Conservation (phyloP, 805 yeast species). For the Candida maesae region DNA sequence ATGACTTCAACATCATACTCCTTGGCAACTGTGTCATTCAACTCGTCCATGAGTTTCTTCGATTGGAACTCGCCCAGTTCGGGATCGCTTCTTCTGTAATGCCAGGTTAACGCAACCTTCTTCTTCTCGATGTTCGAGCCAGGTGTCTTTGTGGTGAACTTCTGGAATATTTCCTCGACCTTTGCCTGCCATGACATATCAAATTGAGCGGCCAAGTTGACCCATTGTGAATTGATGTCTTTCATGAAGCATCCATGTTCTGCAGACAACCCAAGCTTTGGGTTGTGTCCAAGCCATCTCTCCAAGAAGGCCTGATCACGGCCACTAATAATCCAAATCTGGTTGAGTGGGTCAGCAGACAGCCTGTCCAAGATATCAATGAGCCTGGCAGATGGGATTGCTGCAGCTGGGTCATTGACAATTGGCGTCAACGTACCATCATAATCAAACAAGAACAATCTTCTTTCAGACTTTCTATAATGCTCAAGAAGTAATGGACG, state of each 20-base stretch:
- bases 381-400: slow-evolving; percentile 82
- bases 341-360: slow-evolving; percentile 72
- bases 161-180: slow-evolving; percentile 68
- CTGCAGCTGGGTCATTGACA: slow-evolving; percentile 96
- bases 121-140: slow-evolving; percentile 85
- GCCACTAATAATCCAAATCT: slow-evolving; percentile 94
- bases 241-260: slow-evolving; percentile 97
- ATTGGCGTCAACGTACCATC: slow-evolving; percentile 98
- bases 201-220: slow-evolving; percentile 70
- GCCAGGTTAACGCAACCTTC: slow-evolving; percentile 97
- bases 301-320: slow-evolving; percentile 89
- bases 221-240: slow-evolving; percentile 71
- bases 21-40: slow-evolving; percentile 54
- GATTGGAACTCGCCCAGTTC: slow-evolving; percentile 90
- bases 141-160: slow-evolving; percentile 84
- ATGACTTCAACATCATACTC: slow-evolving; percentile 87
- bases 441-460: slow-evolving; percentile 88
- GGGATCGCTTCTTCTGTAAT: slow-evolving; percentile 91
- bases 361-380: slow-evolving; percentile 55
- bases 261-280: slow-evolving; percentile 78
- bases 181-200: slow-evolving; percentile 96
- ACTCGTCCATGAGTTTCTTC: slow-evolving; percentile 58
- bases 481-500: slow-evolving; percentile 57
- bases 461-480: slow-evolving; percentile 57
- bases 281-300: slow-evolving; percentile 73